Evolutionary conservation across 1,139 yeast genomes (phyloP), one percentile per base, ranked within the genome.

Genomic region (Groenewaldozyma auringiensis): DNA sequence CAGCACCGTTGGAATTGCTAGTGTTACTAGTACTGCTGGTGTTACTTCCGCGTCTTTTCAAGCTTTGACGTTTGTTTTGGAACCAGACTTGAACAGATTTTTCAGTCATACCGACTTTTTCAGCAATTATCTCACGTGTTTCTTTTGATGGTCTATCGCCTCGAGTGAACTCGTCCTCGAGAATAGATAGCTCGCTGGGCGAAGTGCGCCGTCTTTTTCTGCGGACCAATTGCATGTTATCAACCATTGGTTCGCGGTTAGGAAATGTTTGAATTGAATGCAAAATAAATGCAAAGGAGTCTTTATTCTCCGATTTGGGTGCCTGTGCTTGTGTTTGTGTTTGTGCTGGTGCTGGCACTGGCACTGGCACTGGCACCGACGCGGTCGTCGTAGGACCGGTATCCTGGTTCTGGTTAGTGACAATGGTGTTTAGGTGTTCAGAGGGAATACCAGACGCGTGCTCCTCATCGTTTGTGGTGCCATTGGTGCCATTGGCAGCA

Each of bases 51-150:
- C 42, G 21, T 16, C 42, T 81, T 54, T 94, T 78, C 53, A 81
- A 67, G 38, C 88, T 76, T 68, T 92, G 98, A 65, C 98, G 79
- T 64, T 81, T 84, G 66, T 92, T 92, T 67, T 92, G 98, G 67
- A 92, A 92, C 98, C 98, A 92, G 53, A 92, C 87, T 67, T 92
- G 97, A 27, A 92, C 95, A 1, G 96, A 95, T 64, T 88, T 88
- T 63, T 88, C 96, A n/a, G 92, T 78, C 97, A 89, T 92, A 52
- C 79, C 79, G 38, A 92, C 94, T 53, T 73, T 77, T 32, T 69
- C 65, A 14, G 96, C 95, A 54, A 92, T 84, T 53, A 79, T 82
- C 41, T 78, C 72, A 55, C 97, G 77, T 58, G 83, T 74, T 43
- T 74, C 67, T 63, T 82, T 83, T 62, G 83, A 83, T 41, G 97